Base-by-base conservation (phyloP, 139 green algal species). In the Pleodorina starrii region DNA sequence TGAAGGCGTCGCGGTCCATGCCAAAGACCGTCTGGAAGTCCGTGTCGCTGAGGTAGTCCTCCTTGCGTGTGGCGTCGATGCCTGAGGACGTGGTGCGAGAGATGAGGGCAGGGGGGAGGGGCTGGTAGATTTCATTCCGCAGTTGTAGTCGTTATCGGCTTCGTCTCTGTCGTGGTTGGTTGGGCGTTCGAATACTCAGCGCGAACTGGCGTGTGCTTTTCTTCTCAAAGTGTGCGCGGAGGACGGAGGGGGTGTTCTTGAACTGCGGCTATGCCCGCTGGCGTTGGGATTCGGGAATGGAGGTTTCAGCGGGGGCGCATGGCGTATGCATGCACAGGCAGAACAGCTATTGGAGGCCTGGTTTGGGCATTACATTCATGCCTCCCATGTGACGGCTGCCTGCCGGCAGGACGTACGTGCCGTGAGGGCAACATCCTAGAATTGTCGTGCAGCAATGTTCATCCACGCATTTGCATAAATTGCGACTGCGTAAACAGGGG, bases 1-100 rank as follows among this genome's bases (percentile, higher is more conserved):
- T 77, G 75, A 89, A 94, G 0, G 73, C 79, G 11, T 89, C 90
- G n/a, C 84, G 84, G 50, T 85, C 63, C 63, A 93, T 74, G 38
- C 79, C 81, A 40, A 94, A 91, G 36, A 92, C 82, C 48, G 82
- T 23, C 69, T 73, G 44, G 71, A 96, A 96, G 40, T 94, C 93
- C 21, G 46, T 63, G 4, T 90, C 89, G 35, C 7, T 73, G 21
- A 96, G 88, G 82, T 96, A 96, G 51, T 96, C 92, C 90, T 96
- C 93, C 80, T 93, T 92, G 72, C 91, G 79, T 1, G 91, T 94
- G 9, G 91, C 90, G 72, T 95, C 93, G 42, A 95, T 94, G 68
- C 93, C 79, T 84, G 60, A 5, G 1, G 43, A 25, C 40, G 42
- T 57, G 3, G 63, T 73, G 63, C 16, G 2, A 21, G 17, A 21